Evolutionary conservation across 2,329 filamentous ascomycete genomes (phyloP).

Genomic region (Aureobasidium melanogenum): DNA sequence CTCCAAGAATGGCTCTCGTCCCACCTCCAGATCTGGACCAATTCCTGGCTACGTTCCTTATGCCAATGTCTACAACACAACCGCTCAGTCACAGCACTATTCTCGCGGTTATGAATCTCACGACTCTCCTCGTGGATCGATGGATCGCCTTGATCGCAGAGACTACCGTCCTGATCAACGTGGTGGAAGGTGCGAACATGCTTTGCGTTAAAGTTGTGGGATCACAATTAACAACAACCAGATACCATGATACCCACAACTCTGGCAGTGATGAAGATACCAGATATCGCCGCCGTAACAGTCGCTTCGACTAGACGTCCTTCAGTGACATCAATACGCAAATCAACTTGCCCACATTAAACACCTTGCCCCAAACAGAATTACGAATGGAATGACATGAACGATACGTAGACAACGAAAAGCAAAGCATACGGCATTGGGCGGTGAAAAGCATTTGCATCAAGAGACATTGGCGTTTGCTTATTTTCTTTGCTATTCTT

Average conservation of each 20-base stretch:
- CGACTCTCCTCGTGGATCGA: background rate
- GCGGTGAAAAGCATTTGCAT: background rate
- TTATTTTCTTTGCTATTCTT: background rate
- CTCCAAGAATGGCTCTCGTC: background rate
- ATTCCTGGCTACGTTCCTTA: constrained; percentile 27
- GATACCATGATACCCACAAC: background rate
- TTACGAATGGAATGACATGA: background rate
- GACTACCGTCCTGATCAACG: background rate
- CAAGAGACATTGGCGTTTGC: background rate
- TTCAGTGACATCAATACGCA: background rate
- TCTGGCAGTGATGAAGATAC: background rate
- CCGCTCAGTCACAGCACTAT: background rate
- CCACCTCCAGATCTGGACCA: constrained; percentile 11
- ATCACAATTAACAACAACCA: background rate
- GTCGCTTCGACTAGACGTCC: background rate
- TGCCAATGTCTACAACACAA: constrained; percentile 24
- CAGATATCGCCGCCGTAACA: background rate
- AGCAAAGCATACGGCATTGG: background rate
- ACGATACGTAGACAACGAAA: background rate
- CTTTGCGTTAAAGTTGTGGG: background rate
- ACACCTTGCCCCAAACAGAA: background rate
- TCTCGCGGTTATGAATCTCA: background rate
- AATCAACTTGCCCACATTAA: background rate
- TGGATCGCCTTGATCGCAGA: background rate
- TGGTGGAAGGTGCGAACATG: background rate